Percentiles rank a stretch among this genome's conserved stretches.
Conservation (phyloP, 768 basidiomycete species). For the Tulasnella sp. region DNA sequence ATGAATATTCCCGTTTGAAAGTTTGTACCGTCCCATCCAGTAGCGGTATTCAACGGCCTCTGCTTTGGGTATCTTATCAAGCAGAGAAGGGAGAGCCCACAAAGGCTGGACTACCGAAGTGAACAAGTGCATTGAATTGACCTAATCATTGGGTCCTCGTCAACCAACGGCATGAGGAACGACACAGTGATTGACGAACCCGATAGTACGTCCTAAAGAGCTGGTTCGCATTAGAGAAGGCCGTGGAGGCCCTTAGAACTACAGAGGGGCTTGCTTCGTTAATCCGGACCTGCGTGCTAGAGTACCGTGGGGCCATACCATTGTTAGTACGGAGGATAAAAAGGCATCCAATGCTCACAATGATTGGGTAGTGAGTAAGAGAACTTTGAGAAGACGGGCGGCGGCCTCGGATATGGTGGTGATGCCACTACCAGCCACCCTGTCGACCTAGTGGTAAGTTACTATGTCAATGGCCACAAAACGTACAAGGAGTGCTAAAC, state of each 20-base stretch:
- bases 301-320: background rate
- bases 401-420: conserved; percentile 5
- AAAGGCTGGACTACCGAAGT: background rate
- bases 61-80: conserved; percentile 4
- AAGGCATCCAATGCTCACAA: background rate
- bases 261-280: background rate
- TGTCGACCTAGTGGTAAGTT: background rate
- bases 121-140: conserved; percentile 12
- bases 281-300: background rate
- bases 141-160: background rate
- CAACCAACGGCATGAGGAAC: background rate
- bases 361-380: background rate
- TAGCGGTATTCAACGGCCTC: conserved; percentile 13
- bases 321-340: background rate
- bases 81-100: background rate
- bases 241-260: conserved; percentile 2
- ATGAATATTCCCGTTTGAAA: background rate
- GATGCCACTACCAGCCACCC: background rate
- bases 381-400: conserved; percentile 4
- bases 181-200: background rate
- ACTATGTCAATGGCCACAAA: background rate
- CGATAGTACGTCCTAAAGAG: conserved; percentile 6
- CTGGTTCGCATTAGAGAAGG: conserved; percentile 4
- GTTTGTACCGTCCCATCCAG: conserved; percentile 8
- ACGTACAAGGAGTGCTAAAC: background rate